Evolutionary conservation across 139 green algal genomes (phyloP), one percentile per base, ranked within the genome.

Genomic region (Chlamydomonas sphaeroides): DNA sequence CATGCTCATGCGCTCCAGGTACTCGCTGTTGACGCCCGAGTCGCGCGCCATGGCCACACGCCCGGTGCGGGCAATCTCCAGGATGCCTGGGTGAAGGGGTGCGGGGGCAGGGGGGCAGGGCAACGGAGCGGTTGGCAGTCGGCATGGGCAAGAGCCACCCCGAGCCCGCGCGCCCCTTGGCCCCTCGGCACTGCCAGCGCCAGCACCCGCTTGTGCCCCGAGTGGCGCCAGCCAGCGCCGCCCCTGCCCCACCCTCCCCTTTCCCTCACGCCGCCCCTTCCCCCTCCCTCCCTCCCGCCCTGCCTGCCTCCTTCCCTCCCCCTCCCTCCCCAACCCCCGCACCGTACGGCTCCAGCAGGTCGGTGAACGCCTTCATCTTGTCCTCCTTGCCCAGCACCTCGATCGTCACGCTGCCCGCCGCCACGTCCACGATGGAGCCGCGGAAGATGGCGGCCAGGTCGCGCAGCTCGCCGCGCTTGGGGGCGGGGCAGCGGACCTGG

Each of bases 61-160:
- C 6, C 97, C 97, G 5, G 97, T 99, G 63, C 97, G 87, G 1
- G 97, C 97, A 39, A 99, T 93, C 88, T 98, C 95, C 59, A 98
- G 78, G 66, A 98, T 94, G 85, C 94, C 92, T 95, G 85, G 72
- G 79, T 18, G 41, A 6, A 56, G 59, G 15, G 59, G 33, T 5
- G 63, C 15, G 63, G 2, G 20, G 35, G n/a, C n/a, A n/a, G n/a
- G n/a, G n/a, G n/a, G n/a, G n/a, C n/a, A n/a, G n/a, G n/a, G n/a
- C n/a, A n/a, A n/a, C n/a, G n/a, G n/a, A n/a, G n/a, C n/a, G n/a
- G n/a, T n/a, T n/a, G n/a, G n/a, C n/a, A n/a, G n/a, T n/a, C n/a
- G n/a, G n/a, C n/a, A n/a, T n/a, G n/a, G n/a, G n/a, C n/a, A n/a
- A n/a, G n/a, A n/a, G n/a, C n/a, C n/a, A n/a, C n/a, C n/a, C n/a